Evolutionary conservation across 129 eudicot genomes (phyloP).

Genomic region (Ambrosia artemisiifolia): DNA sequence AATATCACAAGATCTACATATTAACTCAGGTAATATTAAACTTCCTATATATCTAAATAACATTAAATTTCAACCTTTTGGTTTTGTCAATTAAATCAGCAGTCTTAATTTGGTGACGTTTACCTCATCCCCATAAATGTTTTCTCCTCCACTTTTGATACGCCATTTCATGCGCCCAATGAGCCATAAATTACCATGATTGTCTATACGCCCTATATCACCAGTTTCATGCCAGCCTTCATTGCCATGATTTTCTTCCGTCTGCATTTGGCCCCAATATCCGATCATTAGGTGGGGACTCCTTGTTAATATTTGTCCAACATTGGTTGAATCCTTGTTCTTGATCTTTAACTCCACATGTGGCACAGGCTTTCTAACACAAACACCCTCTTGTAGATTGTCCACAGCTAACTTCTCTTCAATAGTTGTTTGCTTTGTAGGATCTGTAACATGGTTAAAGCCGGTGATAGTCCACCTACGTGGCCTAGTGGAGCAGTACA

Average conservation of each 20-base stretch:
- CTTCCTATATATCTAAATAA: not conserved
- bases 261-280: slow-evolving; percentile 64
- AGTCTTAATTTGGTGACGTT: not conserved
- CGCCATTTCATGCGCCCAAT: slow-evolving; percentile 80
- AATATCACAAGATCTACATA: slow-evolving; percentile 26
- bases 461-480: slow-evolving; percentile 91
- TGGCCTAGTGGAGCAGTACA: slow-evolving; percentile 95
- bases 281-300: slow-evolving; percentile 85
- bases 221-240: slow-evolving; percentile 93
- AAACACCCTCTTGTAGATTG: slow-evolving; percentile 51
- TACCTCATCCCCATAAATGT: slow-evolving; percentile 93
- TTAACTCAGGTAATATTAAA: not conserved
- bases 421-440: slow-evolving; percentile 25
- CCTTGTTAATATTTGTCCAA: slow-evolving; percentile 70
- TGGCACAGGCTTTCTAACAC: slow-evolving; percentile 92
- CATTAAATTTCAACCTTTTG: too few species aligned
- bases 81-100: not conserved
- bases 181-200: slow-evolving; percentile 80
- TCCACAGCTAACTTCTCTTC: slow-evolving; percentile 11
- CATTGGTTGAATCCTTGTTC: slow-evolving; percentile 31
- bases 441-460: slow-evolving; percentile 81
- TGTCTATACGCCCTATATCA: slow-evolving; percentile 79
- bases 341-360: slow-evolving; percentile 66
- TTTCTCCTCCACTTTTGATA: slow-evolving; percentile 95
- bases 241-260: not conserved